These are phyloP conservation scores for Thermochaetoides thermophila DNA, from an alignment of 495 filamentous ascomycete species.

Conservation along the genomic window DNA sequence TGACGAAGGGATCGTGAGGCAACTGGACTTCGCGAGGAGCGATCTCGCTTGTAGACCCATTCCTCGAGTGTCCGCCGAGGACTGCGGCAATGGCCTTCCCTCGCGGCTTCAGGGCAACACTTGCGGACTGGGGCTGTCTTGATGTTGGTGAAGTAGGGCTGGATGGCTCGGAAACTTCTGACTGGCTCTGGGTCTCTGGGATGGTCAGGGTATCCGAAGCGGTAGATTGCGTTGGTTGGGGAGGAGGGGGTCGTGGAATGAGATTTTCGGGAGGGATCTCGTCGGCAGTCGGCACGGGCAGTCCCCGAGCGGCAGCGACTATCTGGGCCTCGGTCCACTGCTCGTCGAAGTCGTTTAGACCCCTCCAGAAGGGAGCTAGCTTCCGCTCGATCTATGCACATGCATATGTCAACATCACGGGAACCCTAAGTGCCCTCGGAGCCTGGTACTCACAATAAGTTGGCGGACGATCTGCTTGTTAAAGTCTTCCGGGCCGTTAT, in stretches of 20 bases:
- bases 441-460: conserved; percentile 80
- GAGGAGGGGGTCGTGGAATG: conserved; percentile 28
- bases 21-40: conserved; percentile 62
- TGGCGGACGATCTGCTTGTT: conserved; percentile 82
- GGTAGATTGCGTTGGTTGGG: conserved; percentile 54
- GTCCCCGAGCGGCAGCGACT: conserved; percentile 74
- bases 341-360: conserved; percentile 73
- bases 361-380: conserved; percentile 88
- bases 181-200: too few relatives aligned
- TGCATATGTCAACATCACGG: too few relatives aligned
- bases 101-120: conserved; percentile 43
- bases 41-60: conserved; percentile 52
- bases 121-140: too few relatives aligned
- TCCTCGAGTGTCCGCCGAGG: conserved; percentile 52
- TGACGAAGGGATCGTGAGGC: conserved; percentile 72
- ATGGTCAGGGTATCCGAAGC: too few relatives aligned
- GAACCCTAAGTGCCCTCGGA: too few relatives aligned
- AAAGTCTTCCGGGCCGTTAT: conserved; percentile 84
- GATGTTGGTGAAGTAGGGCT: too few relatives aligned
- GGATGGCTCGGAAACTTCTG: too few relatives aligned
- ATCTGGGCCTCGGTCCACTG: conserved; percentile 91
- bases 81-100: conserved; percentile 71
- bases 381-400: conserved; percentile 80
- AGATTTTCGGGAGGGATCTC: conserved; percentile 59
- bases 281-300: conserved; percentile 73